These are phyloP conservation scores for Phanerodontia chrysosporium DNA, from an alignment of 768 basidiomycete genomes.

Conservation along the genomic window DNA sequence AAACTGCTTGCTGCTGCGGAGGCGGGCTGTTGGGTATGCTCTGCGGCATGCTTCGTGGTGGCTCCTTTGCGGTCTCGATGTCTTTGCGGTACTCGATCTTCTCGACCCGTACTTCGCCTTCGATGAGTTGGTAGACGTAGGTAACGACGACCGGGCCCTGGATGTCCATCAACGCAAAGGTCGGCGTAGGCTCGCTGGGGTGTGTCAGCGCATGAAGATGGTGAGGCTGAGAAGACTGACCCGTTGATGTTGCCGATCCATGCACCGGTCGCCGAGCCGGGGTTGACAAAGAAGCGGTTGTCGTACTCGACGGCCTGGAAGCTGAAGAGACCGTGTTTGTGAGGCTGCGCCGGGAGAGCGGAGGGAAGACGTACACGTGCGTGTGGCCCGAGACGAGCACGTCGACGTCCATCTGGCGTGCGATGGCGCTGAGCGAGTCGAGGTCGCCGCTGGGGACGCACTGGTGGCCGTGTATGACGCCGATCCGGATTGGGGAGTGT, in stretches of 20 bases:
- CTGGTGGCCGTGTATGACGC: conserved; percentile 92
- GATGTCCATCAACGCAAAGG: conserved; percentile 96
- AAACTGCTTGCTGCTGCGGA: conserved; percentile 26
- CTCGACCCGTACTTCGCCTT: conserved; percentile 90
- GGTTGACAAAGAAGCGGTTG: conserved; percentile 91
- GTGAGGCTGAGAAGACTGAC: conserved; percentile 33
- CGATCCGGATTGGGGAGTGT: conserved; percentile 86
- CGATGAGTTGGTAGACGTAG: conserved; percentile 93
- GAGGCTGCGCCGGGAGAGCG: neutral
- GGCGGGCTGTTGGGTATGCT: conserved; percentile 43
- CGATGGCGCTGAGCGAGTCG: conserved; percentile 83
- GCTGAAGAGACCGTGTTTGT: conserved; percentile 33
- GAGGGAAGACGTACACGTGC: conserved; percentile 64
- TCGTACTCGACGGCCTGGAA: conserved; percentile 95
- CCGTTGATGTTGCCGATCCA: conserved; percentile 77
- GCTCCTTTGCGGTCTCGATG: conserved; percentile 34
- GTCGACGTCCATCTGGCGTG: conserved; percentile 97
- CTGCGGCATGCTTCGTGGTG: conserved; percentile 46
- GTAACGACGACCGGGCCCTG: conserved; percentile 97
- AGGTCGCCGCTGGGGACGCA: conserved; percentile 88
- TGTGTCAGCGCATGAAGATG: neutral
- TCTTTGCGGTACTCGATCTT: conserved; percentile 84
- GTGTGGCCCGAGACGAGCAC: conserved; percentile 93
- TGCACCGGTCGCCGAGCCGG: conserved; percentile 92
- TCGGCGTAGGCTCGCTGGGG: conserved; percentile 78